Evolutionary conservation across 1,284 basidiomycete species (phyloP), one percentile per base, ranked within the genome.

Genomic region (Agaricales sp.): DNA sequence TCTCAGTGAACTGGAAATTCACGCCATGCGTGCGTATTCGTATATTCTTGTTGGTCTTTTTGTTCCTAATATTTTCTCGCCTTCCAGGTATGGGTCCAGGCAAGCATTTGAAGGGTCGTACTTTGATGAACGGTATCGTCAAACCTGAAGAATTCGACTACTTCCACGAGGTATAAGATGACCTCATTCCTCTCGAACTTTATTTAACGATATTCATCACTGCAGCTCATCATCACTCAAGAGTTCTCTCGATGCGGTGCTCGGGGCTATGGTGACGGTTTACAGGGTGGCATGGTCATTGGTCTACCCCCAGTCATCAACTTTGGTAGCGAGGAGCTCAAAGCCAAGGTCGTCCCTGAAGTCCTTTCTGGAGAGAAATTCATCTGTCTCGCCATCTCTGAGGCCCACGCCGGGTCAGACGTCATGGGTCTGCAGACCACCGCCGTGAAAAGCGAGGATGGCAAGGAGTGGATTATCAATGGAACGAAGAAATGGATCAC

Each of bases 321-420:
- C 68, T 94, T 91, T 58, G 91, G 85, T 22, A 78, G 77, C 21
- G 75, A 84, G 16, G 87, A 82, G 57, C 66, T 94, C 25, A 86
- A 87, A 63, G 78, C 82, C 51, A 80, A 79, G 59, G 70, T 97
- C 52, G 73, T 95, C 19, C 82, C 87, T 35, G 89, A 91, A 19
- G 80, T 94, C 2, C 70, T 97, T 41, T 68, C 75, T 8, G 92
- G 84, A 18, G 85, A 85, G 65, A 92, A 87, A 64, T 80, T 81
- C 57, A 81, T 85, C 43, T 82, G 82, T 55, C 73, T 98, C 48
- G 93, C 93, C 24, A 87, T 97, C 53, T 81, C 81, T 22, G 83
- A 87, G 62, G 92, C 94, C 0, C 90, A 89, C 57, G 94, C 93
- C 2, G 93, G 93, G 3, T 91, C 87, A 54, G 92, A 95, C 61